Evolutionary conservation across 169 alveolate genomes (phyloP).

Genomic region (Eimeria acervulina): DNA sequence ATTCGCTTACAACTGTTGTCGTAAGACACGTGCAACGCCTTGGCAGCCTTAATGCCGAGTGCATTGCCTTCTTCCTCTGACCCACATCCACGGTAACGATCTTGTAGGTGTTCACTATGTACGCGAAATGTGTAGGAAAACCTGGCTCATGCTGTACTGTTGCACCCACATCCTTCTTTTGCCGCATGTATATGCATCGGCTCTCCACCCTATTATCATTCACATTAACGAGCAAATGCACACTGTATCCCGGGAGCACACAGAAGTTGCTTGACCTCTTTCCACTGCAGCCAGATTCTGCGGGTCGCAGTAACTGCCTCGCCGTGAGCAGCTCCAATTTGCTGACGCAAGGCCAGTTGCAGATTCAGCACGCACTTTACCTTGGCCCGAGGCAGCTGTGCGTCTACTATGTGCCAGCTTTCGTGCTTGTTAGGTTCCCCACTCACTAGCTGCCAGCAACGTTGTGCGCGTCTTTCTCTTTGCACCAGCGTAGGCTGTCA

Average conservation of each 20-base stretch:
- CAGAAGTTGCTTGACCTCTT: neutral
- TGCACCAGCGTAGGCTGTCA: neutral
- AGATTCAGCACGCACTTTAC: neutral
- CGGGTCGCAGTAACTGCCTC: neutral
- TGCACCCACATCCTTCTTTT: conserved; percentile 14
- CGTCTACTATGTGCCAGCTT: neutral
- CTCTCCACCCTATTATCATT: neutral
- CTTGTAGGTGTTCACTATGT: neutral
- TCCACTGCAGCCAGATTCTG: neutral
- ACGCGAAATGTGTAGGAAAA: neutral
- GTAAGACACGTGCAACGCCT: neutral
- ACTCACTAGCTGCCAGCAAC: neutral
- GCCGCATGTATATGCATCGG: neutral
- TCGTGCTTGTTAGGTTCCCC: neutral
- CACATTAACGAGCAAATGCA: neutral
- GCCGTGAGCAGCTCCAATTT: neutral
- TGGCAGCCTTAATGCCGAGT: neutral
- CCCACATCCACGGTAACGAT: neutral
- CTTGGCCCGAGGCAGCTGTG: neutral
- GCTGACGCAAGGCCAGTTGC: neutral
- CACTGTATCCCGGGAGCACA: neutral
- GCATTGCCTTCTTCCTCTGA: neutral
- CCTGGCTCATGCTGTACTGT: neutral
- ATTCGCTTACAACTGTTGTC: neutral
- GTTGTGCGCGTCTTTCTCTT: neutral